Conservation (phyloP, 805 yeast species). For the Metschnikowia rubicola region DNA sequence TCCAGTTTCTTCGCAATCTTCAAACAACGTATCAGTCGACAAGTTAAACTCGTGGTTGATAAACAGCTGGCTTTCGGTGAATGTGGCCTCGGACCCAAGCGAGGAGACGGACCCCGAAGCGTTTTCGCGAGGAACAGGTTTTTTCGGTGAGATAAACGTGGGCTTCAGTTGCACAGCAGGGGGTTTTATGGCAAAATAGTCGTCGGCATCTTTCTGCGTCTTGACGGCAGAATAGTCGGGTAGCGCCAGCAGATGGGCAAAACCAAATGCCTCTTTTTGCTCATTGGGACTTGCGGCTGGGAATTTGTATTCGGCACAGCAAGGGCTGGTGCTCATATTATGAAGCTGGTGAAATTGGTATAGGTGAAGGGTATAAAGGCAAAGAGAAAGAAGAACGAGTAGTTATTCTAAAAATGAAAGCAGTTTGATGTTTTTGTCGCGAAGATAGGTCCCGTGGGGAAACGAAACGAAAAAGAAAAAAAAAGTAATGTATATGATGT, state of each 20-base stretch:
- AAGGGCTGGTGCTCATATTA: constrained; percentile 15
- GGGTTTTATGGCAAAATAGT: constrained; percentile 12
- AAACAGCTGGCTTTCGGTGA: constrained; percentile 3
- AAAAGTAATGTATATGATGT: not conserved
- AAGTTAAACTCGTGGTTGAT: constrained; percentile 17
- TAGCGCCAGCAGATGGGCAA: not conserved
- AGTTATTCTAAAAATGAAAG: not conserved
- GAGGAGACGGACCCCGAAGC: constrained; percentile 25
- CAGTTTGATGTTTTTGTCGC: not conserved
- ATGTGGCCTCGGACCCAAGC: constrained; percentile 26
- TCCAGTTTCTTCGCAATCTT: constrained; percentile 12
- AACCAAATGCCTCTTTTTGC: not conserved
- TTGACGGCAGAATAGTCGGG: not conserved
- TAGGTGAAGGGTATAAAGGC: not conserved
- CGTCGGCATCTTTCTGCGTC: constrained; percentile 3
- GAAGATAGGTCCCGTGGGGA: not conserved
- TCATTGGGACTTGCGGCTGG: constrained; percentile 10
- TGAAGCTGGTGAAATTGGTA: not conserved
- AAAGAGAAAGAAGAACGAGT: not conserved
- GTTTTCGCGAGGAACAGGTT: not conserved
- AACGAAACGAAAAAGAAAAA: not conserved
- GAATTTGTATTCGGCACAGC: constrained; percentile 15
- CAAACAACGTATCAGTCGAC: constrained; percentile 34
- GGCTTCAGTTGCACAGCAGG: constrained; percentile 7
- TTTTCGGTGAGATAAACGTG: constrained; percentile 5